Conservation (phyloP, 371 early-diverging fungal genomes). For the Rhizopus microsporus region DNA sequence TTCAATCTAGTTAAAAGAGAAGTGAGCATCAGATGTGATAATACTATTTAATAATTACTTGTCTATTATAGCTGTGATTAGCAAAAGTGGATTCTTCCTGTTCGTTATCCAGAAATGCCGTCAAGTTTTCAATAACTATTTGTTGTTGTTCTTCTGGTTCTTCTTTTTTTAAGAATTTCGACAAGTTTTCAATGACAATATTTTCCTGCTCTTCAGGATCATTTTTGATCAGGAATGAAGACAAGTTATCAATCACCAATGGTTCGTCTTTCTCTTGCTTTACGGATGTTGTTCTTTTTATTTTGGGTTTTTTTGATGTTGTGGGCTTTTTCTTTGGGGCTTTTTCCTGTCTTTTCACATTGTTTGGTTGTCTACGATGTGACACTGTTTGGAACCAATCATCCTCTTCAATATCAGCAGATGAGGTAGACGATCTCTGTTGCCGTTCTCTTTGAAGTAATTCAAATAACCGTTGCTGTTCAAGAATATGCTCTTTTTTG, state of each 20-base stretch:
- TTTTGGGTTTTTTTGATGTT: neutral
- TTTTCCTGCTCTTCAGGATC: constrained; percentile 7
- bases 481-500: constrained; percentile 19
- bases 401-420: constrained; percentile 7
- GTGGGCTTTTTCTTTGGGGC: neutral
- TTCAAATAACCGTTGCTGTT: constrained; percentile 17
- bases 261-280: neutral
- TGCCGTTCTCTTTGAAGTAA: neutral
- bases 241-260: constrained; percentile 3
- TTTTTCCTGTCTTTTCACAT: neutral
- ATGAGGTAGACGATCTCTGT: neutral
- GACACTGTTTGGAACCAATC: constrained; percentile 27
- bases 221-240: constrained; percentile 6
- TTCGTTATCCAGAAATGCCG: neutral
- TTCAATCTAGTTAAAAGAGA: neutral
- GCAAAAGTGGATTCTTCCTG: neutral
- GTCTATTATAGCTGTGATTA: neutral
- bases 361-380: constrained; percentile 5
- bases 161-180: constrained; percentile 9
- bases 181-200: constrained; percentile 11
- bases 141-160: neutral
- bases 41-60: no score
- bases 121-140: neutral
- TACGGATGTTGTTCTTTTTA: neutral
- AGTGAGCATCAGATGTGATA: no score